A percentile compares a stretch with the other conserved stretches of the same genome.
phyloP scores from a whole-genome alignment of 75 land plant species.

The Selaginella tamariscina region DNA sequence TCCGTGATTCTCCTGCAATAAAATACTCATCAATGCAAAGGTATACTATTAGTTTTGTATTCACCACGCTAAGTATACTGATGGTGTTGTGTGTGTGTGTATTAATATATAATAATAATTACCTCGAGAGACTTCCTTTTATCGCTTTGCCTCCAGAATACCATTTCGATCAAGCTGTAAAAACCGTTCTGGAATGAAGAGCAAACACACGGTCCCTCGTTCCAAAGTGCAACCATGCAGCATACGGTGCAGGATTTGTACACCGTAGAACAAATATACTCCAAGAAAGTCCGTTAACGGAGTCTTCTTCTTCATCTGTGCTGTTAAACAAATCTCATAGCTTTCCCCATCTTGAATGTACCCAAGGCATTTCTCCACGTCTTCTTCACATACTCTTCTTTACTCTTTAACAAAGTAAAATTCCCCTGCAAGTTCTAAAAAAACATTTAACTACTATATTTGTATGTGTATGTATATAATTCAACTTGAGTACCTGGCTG shows the following conservation, averaged over 20 bases:
- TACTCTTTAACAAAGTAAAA: constrained; percentile 35
- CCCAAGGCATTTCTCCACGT: constrained; percentile 53
- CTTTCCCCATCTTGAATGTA: constrained; percentile 90
- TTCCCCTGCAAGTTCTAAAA: too few relatives aligned
- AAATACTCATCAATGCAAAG: too few relatives aligned
- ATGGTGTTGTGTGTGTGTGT: too few relatives aligned
- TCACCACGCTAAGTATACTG: too few relatives aligned
- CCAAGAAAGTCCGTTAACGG: constrained; percentile 35
- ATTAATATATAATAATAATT: too few relatives aligned
- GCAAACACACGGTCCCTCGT: constrained; percentile 57
- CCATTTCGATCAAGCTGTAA: constrained; percentile 51
- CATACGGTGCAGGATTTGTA: constrained; percentile 92
- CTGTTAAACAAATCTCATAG: constrained; percentile 91
- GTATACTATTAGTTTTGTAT: too few relatives aligned
- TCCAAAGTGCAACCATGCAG: constrained; percentile 92
- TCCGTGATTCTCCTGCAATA: constrained; percentile 53
- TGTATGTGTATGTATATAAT: too few relatives aligned
- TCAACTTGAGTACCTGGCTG: neutral
- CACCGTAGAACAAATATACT: constrained; percentile 60
- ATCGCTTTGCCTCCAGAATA: constrained; percentile 89
- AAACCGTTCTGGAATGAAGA: constrained; percentile 96
- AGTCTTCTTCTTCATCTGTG: constrained; percentile 53
- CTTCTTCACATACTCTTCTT: constrained; percentile 47
- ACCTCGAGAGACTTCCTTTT: too few relatives aligned
- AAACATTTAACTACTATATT: too few relatives aligned